These are phyloP conservation scores for Oxyria digyna DNA, from an alignment of 148 eudicot species.

Conservation along the genomic window DNA sequence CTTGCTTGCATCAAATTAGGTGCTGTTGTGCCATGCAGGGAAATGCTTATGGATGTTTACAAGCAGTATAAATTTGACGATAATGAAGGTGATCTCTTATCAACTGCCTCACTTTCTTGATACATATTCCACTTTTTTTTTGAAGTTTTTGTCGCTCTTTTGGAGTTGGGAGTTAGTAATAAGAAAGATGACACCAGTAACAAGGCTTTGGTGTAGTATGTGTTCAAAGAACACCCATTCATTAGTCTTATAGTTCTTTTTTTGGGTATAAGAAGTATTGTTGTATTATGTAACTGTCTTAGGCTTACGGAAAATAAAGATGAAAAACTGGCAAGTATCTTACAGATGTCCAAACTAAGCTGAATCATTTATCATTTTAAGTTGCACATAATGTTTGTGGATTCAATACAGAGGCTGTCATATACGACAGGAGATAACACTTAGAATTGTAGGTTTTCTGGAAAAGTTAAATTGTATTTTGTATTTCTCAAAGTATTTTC, in stretches of 20 bases:
- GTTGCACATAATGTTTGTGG: too few species aligned
- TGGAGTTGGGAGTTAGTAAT: background rate
- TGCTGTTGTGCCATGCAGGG: slow-evolving; percentile 94
- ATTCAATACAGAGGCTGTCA: too few species aligned
- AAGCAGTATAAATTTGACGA: slow-evolving; percentile 50
- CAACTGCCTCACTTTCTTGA: slow-evolving; percentile 4
- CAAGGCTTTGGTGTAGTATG: background rate
- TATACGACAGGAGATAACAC: too few species aligned
- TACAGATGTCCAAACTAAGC: too few species aligned
- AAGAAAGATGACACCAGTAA: background rate
- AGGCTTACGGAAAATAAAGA: background rate
- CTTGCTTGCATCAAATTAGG: slow-evolving; percentile 93
- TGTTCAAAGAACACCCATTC: background rate
- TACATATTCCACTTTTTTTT: background rate
- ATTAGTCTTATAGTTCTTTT: background rate
- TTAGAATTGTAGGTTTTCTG: too few species aligned
- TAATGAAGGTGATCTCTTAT: slow-evolving; percentile 3
- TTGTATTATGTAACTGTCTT: background rate
- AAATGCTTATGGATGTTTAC: slow-evolving; percentile 53
- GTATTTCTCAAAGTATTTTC: too few species aligned
- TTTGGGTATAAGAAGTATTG: background rate
- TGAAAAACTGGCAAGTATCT: background rate
- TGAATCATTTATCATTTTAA: too few species aligned
- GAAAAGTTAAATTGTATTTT: too few species aligned
- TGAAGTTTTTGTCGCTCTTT: background rate